Evolutionary conservation across 495 filamentous ascomycete genomes (phyloP), one percentile per base, ranked within the genome.

Genomic region (Lophiotrema nucula): DNA sequence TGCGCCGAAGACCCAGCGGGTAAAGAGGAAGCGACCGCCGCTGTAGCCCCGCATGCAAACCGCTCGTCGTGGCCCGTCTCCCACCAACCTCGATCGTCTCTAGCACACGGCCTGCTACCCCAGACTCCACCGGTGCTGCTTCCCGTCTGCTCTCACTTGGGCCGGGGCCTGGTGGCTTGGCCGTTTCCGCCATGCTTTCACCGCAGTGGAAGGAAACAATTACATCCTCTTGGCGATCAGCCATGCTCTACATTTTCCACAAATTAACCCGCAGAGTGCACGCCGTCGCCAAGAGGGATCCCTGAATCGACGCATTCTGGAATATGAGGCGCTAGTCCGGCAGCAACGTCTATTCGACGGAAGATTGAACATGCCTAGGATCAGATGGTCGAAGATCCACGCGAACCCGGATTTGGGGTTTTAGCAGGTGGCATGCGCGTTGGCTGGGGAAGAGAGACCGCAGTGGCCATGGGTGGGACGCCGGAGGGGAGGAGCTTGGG

Each of bases 361-460:
- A 54, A 37, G 19, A 26, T 16, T 16, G 42, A n/a, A 8, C 15
- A n/a, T 35, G 48, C 19, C 27, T 27, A 15, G 48, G 44, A 15
- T 23, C 11, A 10, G 15, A 39, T 22, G 21, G 3, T 39, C 16
- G 22, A 45, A 4, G 33, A 23, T 43, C 21, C 27, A 50, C 28
- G 50, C 49, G 50, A 53, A 54, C 57, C 57, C 43, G 48, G 57
- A 45, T 35, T 54, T 49, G 42, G 57, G 48, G 41, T 47, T 39
- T 35, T 8, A 15, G 31, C 31, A 35, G 15, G 31, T 35, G 15
- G 31, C 15, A 35, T 8, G 15, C 8, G 31, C 31, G 15, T 35
- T 8, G 31, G 15, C 8, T 35, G 15, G 31, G 31, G 15, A 15
- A 8, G 8, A 15, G 8, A 15, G 31, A 35, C 31, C 31, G 31